These are phyloP conservation scores for Diaporthe sp. DNA, from an alignment of 2,329 filamentous ascomycete species.

Conservation along the genomic window DNA sequence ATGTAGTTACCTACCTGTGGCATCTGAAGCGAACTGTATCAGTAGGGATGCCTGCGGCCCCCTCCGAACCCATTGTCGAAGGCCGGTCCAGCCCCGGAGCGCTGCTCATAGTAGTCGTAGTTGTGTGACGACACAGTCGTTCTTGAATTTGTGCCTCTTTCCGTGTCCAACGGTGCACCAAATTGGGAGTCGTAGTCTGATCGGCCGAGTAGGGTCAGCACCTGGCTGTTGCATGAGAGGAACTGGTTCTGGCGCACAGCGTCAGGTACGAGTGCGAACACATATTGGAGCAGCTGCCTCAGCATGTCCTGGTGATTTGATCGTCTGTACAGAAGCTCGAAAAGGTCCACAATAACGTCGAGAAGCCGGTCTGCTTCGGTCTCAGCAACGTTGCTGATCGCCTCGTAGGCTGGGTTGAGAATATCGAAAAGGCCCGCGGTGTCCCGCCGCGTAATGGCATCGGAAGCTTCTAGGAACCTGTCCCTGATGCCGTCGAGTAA, in stretches of 20 bases:
- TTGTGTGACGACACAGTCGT: neutral
- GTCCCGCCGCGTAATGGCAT: neutral
- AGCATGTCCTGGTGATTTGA: conserved; percentile 11
- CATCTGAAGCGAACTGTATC: neutral
- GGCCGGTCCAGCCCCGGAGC: neutral
- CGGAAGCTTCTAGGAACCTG: conserved; percentile 5
- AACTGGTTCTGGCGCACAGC: neutral
- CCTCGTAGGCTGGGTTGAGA: conserved; percentile 20
- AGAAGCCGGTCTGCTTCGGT: neutral
- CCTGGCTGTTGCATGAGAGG: neutral
- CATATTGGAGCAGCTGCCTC: conserved; percentile 4
- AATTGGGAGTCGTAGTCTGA: neutral
- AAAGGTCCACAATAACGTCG: neutral
- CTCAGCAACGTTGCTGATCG: neutral
- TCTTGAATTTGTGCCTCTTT: neutral
- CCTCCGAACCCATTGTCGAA: neutral
- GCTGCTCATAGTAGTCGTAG: neutral
- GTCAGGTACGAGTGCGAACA: neutral
- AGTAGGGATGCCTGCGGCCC: neutral
- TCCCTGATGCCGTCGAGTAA: neutral
- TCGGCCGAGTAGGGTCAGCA: neutral
- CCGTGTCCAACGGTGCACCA: neutral
- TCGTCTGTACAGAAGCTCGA: neutral
- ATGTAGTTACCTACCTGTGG: neutral
- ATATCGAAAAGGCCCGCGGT: conserved; percentile 11